Base-by-base conservation (phyloP, 345 rosid genomes). In the Eucalyptus erythrocorys region DNA sequence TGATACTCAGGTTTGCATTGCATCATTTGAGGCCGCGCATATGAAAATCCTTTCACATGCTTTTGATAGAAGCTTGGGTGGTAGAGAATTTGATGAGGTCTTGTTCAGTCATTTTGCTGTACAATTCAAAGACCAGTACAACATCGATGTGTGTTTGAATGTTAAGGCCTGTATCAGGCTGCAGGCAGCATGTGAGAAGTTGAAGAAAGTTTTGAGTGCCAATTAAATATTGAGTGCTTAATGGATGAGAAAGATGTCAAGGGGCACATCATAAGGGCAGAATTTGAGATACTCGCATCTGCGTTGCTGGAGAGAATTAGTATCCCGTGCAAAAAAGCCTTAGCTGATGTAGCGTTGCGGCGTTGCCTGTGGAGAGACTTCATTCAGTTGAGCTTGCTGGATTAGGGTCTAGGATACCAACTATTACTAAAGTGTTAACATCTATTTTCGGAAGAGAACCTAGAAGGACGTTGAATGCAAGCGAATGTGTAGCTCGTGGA, bases 401-500 rank as follows among this genome's bases (percentile, higher is more conserved):
- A 71, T 94, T 95, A 19, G 95, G 96, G 26, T 94, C 96, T 50
- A 92, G 96, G 89, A 94, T 93, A 90, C 96, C 96, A 3, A 91
- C 96, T 53, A 91, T 93, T 89, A 50, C 87, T 49, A 93, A 90
- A 88, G 55, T 91, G 86, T 48, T 94, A 88, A 87, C 93, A 24
- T 93, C 96, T 84, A 34, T 93, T 86, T 94, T 93, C 89, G 88
- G 91, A 61, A 91, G 87, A 91, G 96, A 94, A 90, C 96, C 95
- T 57, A 90, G 94, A 49, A 93, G 96, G 64, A 92, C 91, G 17
- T 53, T 94, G 86, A 94, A 94, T 92, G 94, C 94, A 26, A 93
- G 96, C 89, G 96, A 94, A 90, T 93, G 96, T 89, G 94, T 94
- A 57, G 94, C 96, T n/a, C 95, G 96, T 84, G 96, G 96, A 49